These are phyloP conservation scores for Clonostachys sp. DNA, from an alignment of 2,329 filamentous ascomycete species.

Conservation along the genomic window DNA sequence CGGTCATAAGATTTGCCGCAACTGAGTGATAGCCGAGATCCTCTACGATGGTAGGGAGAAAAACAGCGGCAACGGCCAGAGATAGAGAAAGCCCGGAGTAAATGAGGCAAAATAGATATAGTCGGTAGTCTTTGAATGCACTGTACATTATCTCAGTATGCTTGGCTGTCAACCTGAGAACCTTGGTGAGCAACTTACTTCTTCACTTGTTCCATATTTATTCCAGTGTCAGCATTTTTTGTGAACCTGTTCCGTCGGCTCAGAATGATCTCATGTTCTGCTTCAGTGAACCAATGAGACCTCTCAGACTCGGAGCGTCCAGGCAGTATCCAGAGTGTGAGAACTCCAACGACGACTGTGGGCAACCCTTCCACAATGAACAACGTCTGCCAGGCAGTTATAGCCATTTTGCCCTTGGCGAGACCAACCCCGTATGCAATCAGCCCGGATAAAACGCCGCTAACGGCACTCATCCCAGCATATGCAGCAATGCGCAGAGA, in stretches of 20 bases:
- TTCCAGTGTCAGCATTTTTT: conserved; percentile 6
- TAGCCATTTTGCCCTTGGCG: conserved; percentile 4
- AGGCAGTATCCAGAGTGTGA: conserved; percentile 7
- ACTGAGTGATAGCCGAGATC: conserved; percentile 9
- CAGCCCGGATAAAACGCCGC: conserved; percentile 6
- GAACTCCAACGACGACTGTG: conserved; percentile 2
- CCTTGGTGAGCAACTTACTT: not conserved
- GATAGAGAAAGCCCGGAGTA: conserved; percentile 8
- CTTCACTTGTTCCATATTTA: conserved; percentile 8
- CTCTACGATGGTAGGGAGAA: conserved; percentile 8
- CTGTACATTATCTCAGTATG: not conserved
- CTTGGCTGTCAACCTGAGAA: not conserved
- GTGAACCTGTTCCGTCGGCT: conserved; percentile 6
- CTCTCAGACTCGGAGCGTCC: conserved; percentile 6
- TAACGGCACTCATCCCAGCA: conserved; percentile 8
- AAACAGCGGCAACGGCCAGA: conserved; percentile 7
- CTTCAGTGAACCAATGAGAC: conserved; percentile 8
- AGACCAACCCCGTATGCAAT: conserved; percentile 5
- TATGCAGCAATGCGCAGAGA: conserved; percentile 8
- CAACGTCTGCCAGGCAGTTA: conserved; percentile 6
- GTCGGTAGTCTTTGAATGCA: conserved; percentile 4
- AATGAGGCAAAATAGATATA: conserved; percentile 8
- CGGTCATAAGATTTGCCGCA: conserved; percentile 8
- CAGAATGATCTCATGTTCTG: conserved; percentile 8
- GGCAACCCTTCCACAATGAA: conserved; percentile 8